Conservation (phyloP, 2,329 filamentous ascomycete species). For the Paraconiothyrium sp. region DNA sequence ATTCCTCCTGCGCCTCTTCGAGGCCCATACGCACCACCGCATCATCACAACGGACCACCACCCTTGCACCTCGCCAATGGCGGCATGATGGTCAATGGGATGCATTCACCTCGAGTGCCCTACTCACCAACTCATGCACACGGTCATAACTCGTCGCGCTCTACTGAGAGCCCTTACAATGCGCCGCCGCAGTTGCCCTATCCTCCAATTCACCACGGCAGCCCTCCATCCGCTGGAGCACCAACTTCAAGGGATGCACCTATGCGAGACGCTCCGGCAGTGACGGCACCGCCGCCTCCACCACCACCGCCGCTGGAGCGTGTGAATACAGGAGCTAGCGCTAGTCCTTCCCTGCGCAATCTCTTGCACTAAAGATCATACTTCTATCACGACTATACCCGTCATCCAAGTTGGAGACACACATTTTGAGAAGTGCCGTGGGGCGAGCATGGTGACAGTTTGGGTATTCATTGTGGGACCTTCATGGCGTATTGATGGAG, state of each 20-base stretch:
- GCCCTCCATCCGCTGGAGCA: constrained; percentile 44
- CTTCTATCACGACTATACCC: constrained; percentile 17
- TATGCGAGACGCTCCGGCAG: constrained; percentile 43
- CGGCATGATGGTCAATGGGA: constrained; percentile 47
- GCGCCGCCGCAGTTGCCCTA: constrained; percentile 40
- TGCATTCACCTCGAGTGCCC: constrained; percentile 50
- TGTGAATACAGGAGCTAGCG: constrained; percentile 52
- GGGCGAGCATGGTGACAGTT: background rate
- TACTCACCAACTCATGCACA: constrained; percentile 50
- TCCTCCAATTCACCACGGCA: constrained; percentile 41
- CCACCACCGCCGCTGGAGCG: constrained; percentile 34
- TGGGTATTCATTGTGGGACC: background rate
- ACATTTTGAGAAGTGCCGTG: background rate
- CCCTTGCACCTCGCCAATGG: constrained; percentile 46
- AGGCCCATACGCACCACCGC: constrained; percentile 37
- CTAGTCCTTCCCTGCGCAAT: constrained; percentile 59
- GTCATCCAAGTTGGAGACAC: background rate
- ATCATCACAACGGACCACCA: constrained; percentile 37
- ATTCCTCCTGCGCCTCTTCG: constrained; percentile 40
- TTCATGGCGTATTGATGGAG: constrained; percentile 10
- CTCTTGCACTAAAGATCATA: constrained; percentile 52
- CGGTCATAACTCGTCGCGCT: constrained; percentile 44
- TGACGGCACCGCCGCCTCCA: constrained; percentile 29
- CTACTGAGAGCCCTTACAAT: constrained; percentile 47
- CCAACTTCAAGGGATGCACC: constrained; percentile 46